Evolutionary conservation across 179 eudicot species (phyloP).

Genomic region (Camellia oleifera): DNA sequence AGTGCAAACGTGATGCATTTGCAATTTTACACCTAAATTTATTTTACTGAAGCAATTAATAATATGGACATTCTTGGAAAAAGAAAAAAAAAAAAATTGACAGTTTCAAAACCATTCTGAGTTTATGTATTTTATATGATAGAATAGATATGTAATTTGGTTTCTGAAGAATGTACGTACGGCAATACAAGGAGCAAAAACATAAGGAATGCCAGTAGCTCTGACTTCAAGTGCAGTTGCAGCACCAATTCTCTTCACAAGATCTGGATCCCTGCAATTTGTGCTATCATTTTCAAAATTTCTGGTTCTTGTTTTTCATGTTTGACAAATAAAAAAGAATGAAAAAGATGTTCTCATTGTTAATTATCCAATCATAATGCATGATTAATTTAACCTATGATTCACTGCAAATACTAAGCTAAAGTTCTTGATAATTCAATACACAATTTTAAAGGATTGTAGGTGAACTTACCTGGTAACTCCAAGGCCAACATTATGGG

Average conservation of each 20-base stretch:
- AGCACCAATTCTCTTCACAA: constrained; percentile 50
- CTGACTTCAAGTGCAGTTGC: constrained; percentile 62
- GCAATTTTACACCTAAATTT: background rate
- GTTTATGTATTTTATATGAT: no score
- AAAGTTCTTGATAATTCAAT: no score
- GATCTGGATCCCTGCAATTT: constrained; percentile 41
- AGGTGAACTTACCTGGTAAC: constrained; percentile 45
- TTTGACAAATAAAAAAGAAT: background rate
- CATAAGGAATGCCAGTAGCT: constrained; percentile 61
- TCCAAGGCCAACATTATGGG: constrained; percentile 69
- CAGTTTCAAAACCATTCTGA: background rate
- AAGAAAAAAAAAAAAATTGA: no score
- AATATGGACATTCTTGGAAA: no score
- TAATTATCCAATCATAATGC: no score
- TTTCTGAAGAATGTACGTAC: constrained; percentile 17
- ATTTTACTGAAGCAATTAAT: no score
- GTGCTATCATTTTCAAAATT: background rate
- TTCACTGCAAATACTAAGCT: no score
- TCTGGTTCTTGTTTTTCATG: background rate
- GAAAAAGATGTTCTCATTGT: no score
- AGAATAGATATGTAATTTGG: background rate
- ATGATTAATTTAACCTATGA: no score
- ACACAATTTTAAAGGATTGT: background rate
- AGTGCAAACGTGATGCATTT: background rate
- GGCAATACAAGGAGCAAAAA: constrained; percentile 59